Evolutionary conservation across 441 rosid species (phyloP).

Genomic region (Adansonia grandidieri): DNA sequence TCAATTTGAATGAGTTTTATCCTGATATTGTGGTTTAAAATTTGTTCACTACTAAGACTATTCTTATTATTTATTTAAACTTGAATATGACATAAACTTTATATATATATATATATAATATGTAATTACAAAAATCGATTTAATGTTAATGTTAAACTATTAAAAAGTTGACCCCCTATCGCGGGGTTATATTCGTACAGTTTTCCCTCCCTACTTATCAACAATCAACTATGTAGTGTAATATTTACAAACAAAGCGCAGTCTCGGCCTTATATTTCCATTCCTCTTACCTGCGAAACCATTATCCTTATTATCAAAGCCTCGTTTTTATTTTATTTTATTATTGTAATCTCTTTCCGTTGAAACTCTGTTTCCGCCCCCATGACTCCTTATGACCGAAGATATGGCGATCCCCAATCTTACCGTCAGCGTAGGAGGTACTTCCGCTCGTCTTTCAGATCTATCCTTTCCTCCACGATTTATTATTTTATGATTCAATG

Average conservation of each 20-base stretch:
- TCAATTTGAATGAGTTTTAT: too few relatives aligned
- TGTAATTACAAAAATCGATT: too few relatives aligned
- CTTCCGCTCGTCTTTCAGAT: not conserved
- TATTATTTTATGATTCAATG: not conserved
- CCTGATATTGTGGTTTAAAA: too few relatives aligned
- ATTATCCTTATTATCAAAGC: not conserved
- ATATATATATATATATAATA: too few relatives aligned
- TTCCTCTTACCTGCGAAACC: not conserved
- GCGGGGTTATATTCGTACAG: too few relatives aligned
- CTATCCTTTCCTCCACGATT: not conserved
- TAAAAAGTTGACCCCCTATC: too few relatives aligned
- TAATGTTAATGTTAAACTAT: too few relatives aligned
- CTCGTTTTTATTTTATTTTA: not conserved
- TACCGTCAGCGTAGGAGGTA: conserved; percentile 89
- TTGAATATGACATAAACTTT: too few relatives aligned
- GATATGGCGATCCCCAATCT: conserved; percentile 79
- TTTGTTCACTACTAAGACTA: too few relatives aligned
- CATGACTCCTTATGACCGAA: conserved; percentile 74
- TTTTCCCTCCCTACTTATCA: too few relatives aligned
- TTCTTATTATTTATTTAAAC: too few relatives aligned
- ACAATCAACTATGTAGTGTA: too few relatives aligned
- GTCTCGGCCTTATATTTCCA: not conserved
- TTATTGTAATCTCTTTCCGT: not conserved
- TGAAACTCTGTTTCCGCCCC: not conserved
- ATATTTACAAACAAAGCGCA: not conserved